Percentiles rank a stretch among this genome's conserved stretches.
Evolutionary conservation across 1,139 yeast species (phyloP).

Genomic region (Zygoascus hellenicus): DNA sequence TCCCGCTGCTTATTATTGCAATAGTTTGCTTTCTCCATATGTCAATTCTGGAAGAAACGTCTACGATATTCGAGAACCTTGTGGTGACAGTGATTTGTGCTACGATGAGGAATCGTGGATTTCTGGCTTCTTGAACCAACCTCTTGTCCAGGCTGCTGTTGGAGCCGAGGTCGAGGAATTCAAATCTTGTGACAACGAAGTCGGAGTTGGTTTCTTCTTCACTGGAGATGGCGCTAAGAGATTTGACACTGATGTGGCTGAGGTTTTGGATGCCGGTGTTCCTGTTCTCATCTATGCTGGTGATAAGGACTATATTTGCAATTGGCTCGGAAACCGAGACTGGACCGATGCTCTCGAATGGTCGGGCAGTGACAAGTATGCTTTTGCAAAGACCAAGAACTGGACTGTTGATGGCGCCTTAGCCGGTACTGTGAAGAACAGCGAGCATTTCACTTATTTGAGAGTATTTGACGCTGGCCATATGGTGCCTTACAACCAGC

Average conservation of each 20-base stretch:
- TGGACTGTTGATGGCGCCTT: slow-evolving; percentile 40
- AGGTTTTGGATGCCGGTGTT: slow-evolving; percentile 55
- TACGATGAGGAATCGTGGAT: slow-evolving; percentile 66
- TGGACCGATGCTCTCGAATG: slow-evolving; percentile 70
- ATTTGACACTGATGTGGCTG: slow-evolving; percentile 56
- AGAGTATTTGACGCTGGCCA: slow-evolving; percentile 63
- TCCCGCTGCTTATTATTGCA: slow-evolving; percentile 89
- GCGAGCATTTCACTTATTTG: slow-evolving; percentile 52
- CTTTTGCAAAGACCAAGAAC: slow-evolving; percentile 33
- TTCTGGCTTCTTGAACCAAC: slow-evolving; percentile 62
- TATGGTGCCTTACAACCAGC: slow-evolving; percentile 75
- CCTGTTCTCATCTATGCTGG: slow-evolving; percentile 87
- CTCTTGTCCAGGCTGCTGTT: slow-evolving; percentile 65
- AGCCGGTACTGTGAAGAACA: slow-evolving; percentile 56
- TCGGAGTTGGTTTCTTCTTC: slow-evolving; percentile 57
- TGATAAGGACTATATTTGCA: slow-evolving; percentile 84
- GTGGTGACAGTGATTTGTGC: slow-evolving; percentile 68
- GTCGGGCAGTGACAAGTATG: slow-evolving; percentile 38
- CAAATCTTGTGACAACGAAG: slow-evolving; percentile 62
- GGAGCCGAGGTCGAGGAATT: slow-evolving; percentile 89
- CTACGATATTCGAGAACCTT: slow-evolving; percentile 83
- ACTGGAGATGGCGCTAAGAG: slow-evolving; percentile 66
- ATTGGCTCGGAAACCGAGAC: slow-evolving; percentile 82
- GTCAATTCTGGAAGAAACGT: slow-evolving; percentile 88
- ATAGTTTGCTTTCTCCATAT: slow-evolving; percentile 82